phyloP scores from a whole-genome alignment of 2,329 filamentous ascomycete genomes.

The Dactylellina leptospora region DNA sequence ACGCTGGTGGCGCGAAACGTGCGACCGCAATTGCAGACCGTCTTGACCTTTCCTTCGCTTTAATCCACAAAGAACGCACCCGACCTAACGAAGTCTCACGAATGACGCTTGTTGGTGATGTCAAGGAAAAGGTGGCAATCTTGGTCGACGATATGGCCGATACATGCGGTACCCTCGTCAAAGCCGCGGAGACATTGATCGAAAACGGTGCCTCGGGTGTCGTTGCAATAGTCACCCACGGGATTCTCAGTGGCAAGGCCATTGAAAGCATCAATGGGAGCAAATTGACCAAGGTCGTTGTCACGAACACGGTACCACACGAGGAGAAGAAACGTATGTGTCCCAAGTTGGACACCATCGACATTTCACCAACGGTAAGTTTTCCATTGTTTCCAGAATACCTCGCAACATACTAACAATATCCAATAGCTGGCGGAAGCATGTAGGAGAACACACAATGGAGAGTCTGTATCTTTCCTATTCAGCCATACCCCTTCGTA shows the following conservation, averaged over 20 bases:
- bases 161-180: constrained; percentile 86
- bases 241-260: constrained; percentile 86
- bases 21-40: constrained; percentile 93
- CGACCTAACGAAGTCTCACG: constrained; percentile 89
- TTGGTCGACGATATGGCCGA: constrained; percentile 98
- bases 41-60: constrained; percentile 86
- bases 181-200: constrained; percentile 88
- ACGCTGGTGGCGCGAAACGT: constrained; percentile 92
- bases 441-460: constrained; percentile 75
- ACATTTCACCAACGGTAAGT: constrained; percentile 77
- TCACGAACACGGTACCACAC: constrained; percentile 87
- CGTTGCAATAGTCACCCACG: constrained; percentile 94
- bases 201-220: constrained; percentile 86
- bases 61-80: constrained; percentile 96
- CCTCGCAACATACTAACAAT: constrained; percentile 56
- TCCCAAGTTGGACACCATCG: constrained; percentile 84
- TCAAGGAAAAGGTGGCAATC: constrained; percentile 89
- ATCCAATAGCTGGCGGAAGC: constrained; percentile 69
- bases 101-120: constrained; percentile 96
- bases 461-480: constrained; percentile 72
- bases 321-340: constrained; percentile 81
- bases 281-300: constrained; percentile 78
- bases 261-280: constrained; percentile 85
- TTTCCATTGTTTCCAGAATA: constrained; percentile 52
- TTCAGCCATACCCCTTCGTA: constrained; percentile 72